Percentiles rank a stretch among this genome's conserved stretches.
phyloP scores from a whole-genome alignment of 176 grass and related monocot species.

The Cocos nucifera region DNA sequence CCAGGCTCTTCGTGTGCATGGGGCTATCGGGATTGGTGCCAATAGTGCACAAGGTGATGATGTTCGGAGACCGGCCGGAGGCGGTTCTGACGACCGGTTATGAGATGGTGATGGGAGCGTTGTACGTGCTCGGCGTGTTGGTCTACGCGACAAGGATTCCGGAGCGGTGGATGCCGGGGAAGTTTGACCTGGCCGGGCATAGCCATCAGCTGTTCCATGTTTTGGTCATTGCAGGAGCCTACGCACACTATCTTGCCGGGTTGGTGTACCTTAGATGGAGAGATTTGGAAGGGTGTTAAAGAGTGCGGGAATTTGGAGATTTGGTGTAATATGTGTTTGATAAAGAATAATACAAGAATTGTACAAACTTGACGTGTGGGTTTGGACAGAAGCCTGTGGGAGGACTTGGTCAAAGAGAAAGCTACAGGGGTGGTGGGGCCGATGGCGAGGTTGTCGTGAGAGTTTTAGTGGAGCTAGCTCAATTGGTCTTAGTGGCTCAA shows the following conservation, averaged over 20 bases:
- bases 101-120: slow-evolving; percentile 50
- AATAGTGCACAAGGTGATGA: slow-evolving; percentile 61
- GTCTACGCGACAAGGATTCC: slow-evolving; percentile 63
- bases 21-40: slow-evolving; percentile 53
- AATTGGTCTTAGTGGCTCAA: too few relatives aligned
- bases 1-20: slow-evolving; percentile 54
- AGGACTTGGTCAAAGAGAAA: too few relatives aligned
- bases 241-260: slow-evolving; percentile 57
- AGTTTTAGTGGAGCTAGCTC: too few relatives aligned
- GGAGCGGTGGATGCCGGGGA: slow-evolving; percentile 64
- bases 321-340: neutral
- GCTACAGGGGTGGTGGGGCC: too few relatives aligned
- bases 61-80: slow-evolving; percentile 47
- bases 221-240: slow-evolving; percentile 64
- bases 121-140: slow-evolving; percentile 47
- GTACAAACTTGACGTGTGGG: too few relatives aligned
- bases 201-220: slow-evolving; percentile 79
- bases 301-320: slow-evolving; percentile 3
- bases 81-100: slow-evolving; percentile 53
- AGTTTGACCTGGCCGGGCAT: slow-evolving; percentile 60
- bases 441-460: too few relatives aligned
- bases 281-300: slow-evolving; percentile 48
- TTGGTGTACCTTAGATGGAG: slow-evolving; percentile 67
- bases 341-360: too few relatives aligned
- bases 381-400: too few relatives aligned